Percentiles rank a stretch among this genome's conserved stretches.
Evolutionary conservation across 2,329 filamentous ascomycete species (phyloP).

Genomic region (Trichophyton rubrum): DNA sequence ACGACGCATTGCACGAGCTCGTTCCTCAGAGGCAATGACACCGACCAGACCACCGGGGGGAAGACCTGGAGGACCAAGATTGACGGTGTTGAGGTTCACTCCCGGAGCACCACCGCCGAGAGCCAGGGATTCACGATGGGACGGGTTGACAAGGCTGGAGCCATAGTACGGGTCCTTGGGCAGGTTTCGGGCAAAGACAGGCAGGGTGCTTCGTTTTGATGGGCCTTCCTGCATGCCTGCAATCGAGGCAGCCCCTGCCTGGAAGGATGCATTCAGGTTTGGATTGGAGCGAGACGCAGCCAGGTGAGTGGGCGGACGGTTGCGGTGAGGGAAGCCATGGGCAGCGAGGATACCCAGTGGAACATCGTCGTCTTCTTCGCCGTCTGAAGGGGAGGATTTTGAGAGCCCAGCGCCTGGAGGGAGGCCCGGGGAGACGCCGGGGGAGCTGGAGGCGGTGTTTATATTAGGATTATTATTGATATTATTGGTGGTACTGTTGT

Average conservation of each 20-base stretch:
- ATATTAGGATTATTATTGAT: too few relatives aligned
- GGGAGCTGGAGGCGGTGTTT: neutral
- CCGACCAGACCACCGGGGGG: conserved; percentile 72
- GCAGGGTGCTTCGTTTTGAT: conserved; percentile 44
- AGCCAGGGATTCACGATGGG: conserved; percentile 61
- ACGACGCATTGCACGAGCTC: conserved; percentile 61
- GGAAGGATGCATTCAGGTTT: conserved; percentile 51
- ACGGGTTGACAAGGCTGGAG: conserved; percentile 58
- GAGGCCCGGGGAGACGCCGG: neutral
- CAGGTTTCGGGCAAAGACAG: conserved; percentile 69
- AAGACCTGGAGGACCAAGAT: conserved; percentile 26
- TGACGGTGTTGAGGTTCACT: conserved; percentile 15
- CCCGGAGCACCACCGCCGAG: conserved; percentile 48
- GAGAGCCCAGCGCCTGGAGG: conserved; percentile 13
- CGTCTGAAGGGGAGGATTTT: conserved; percentile 33
- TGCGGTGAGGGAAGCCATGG: conserved; percentile 74
- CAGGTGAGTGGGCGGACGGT: conserved; percentile 58
- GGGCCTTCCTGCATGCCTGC: conserved; percentile 36
- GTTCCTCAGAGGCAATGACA: conserved; percentile 76
- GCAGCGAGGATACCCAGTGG: conserved; percentile 76
- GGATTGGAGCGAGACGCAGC: conserved; percentile 55
- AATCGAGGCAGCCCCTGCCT: conserved; percentile 44
- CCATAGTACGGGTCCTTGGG: conserved; percentile 78
- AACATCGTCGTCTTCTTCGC: conserved; percentile 76
- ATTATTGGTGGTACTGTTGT: neutral